Evolutionary conservation across 495 filamentous ascomycete genomes (phyloP), one percentile per base, ranked within the genome.

Genomic region (Penicillium canescens): DNA sequence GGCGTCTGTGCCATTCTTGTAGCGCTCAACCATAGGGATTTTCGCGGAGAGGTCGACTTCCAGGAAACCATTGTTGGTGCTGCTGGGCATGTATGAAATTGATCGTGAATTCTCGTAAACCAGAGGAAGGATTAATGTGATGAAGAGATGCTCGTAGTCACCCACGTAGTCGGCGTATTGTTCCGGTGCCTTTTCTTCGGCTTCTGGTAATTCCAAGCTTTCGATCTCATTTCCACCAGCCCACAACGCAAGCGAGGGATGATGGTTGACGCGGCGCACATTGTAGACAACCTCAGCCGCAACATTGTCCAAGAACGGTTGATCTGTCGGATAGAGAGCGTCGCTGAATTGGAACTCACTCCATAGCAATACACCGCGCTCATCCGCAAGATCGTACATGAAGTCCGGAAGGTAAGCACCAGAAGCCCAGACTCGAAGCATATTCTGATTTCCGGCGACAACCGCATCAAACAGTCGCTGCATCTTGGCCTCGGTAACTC

Each of bases 311-410:
- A 89, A 62, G 54, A 86, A 88, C 0, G 63, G 70, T 3, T 71
- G 57, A 41, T 82, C 62, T 0, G 82, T 73, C 0, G 86, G 85
- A 55, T 89, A 89, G 13, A 86, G 59, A 0, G 82, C 77, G 65
- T 86, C 83, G 24, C 81, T 80, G 63, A 86, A 88, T 62, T 86
- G 75, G 42, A 87, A 87, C 46, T 88, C 86, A 44, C 78, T 84
- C 85, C 86, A 89, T 4, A 89, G 71, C 12, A 88, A 67, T 11
- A 89, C 77, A 2, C 86, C 86, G 53, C 75, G 71, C 61, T 87
- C 79, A 55, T 89, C 86, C 6, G 84, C 85, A 13, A 87, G 66
- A 54, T 89, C 84, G 56, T 85, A 88, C 44, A 89, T 85, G 48
- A 84, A 87, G 60, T 87, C 86, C 1, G 82, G 83, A 12, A 78